phyloP scores from a whole-genome alignment of 768 basidiomycete genomes.

The Clitopilus passeckerianus region DNA sequence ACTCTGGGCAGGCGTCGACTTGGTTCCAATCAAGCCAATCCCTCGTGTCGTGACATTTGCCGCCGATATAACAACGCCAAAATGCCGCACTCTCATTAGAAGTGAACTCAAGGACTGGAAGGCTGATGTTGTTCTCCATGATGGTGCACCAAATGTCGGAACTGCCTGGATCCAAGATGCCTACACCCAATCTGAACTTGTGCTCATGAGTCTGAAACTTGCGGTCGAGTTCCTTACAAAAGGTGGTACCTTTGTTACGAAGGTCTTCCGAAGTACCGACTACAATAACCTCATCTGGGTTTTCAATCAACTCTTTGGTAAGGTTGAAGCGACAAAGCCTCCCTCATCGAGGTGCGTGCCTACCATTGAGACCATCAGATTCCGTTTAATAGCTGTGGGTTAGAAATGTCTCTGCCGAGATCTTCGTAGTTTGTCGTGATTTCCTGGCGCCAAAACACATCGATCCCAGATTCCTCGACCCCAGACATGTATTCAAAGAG shows the following conservation, averaged over 20 bases:
- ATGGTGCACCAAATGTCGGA: conserved; percentile 99
- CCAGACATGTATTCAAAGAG: conserved; percentile 97
- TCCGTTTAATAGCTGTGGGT: neutral
- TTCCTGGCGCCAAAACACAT: conserved; percentile 94
- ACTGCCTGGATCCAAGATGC: conserved; percentile 99
- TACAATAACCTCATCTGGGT: conserved; percentile 99
- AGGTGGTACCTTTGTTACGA: conserved; percentile 95
- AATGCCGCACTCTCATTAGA: conserved; percentile 84
- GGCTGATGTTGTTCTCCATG: conserved; percentile 96
- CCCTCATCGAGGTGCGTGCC: conserved; percentile 81
- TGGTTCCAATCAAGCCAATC: conserved; percentile 94
- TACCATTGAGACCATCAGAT: neutral
- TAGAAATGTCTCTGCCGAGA: conserved; percentile 98
- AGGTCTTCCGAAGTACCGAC: conserved; percentile 97
- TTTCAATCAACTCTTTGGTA: conserved; percentile 91
- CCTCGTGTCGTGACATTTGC: conserved; percentile 90
- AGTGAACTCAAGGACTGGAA: conserved; percentile 97
- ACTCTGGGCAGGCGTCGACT: conserved; percentile 71
- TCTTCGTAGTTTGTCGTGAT: conserved; percentile 96
- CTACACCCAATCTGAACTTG: conserved; percentile 94
- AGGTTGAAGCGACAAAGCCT: conserved; percentile 98
- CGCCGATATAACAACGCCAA: conserved; percentile 88
- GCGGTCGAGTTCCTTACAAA: conserved; percentile 92
- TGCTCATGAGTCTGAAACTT: conserved; percentile 90
- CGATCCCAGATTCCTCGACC: conserved; percentile 97